These are phyloP conservation scores for Aspergillus thermomutatus DNA, from an alignment of 2,329 filamentous ascomycete genomes.

Conservation along the genomic window DNA sequence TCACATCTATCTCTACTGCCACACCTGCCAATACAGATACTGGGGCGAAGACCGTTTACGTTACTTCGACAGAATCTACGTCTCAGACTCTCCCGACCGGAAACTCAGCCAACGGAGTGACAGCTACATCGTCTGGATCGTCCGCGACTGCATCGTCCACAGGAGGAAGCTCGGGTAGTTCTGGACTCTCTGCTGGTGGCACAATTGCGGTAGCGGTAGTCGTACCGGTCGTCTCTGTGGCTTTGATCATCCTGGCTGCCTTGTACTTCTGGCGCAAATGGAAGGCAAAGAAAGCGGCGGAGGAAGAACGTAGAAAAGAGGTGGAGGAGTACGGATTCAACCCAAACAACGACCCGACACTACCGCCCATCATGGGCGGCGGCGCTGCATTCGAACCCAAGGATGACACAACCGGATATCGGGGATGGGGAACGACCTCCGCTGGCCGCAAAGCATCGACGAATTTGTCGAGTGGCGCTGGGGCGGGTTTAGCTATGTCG, in stretches of 20 bases:
- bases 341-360: constrained; percentile 88
- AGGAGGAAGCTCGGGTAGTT: constrained; percentile 20
- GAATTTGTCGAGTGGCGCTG: constrained; percentile 72
- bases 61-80: constrained; percentile 9
- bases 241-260: constrained; percentile 70
- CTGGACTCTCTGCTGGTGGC: constrained; percentile 49
- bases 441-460: constrained; percentile 83
- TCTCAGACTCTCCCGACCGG: constrained; percentile 12
- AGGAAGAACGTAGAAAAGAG: constrained; percentile 89
- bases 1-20: constrained; percentile 17
- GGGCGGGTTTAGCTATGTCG: constrained; percentile 62
- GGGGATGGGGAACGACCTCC: constrained; percentile 84
- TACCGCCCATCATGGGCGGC: constrained; percentile 56
- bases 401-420: constrained; percentile 73
- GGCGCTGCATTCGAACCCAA: constrained; percentile 59
- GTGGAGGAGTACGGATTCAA: constrained; percentile 97
- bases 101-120: constrained; percentile 18
- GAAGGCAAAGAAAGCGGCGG: constrained; percentile 77
- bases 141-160: constrained; percentile 25
- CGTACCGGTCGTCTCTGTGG: constrained; percentile 85
- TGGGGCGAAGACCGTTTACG: constrained; percentile 9
- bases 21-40: neutral
- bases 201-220: constrained; percentile 92
- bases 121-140: constrained; percentile 25
- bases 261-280: constrained; percentile 86